Conservation (phyloP, 495 filamentous ascomycete genomes). For the Jackrogersella multiformis region DNA sequence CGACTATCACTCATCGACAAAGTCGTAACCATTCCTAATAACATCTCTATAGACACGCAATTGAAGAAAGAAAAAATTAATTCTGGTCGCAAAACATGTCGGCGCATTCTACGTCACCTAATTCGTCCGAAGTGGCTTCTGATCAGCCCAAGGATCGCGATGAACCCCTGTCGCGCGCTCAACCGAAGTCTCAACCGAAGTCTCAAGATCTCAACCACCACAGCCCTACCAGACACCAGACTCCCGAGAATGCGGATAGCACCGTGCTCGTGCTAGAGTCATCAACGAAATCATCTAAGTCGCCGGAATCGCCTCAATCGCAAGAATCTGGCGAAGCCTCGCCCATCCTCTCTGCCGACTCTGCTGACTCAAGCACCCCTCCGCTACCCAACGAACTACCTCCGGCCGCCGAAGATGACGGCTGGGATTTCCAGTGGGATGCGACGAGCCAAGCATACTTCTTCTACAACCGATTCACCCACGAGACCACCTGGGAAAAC, state of each 20-base stretch:
- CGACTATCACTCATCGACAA: slow-evolving; percentile 29
- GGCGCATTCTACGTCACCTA: slow-evolving; percentile 32
- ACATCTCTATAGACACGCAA: slow-evolving; percentile 25
- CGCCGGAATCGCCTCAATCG: slow-evolving; percentile 19
- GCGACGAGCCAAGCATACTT: slow-evolving; percentile 74
- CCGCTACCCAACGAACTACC: slow-evolving; percentile 53
- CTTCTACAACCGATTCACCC: slow-evolving; percentile 88
- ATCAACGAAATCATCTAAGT: background rate
- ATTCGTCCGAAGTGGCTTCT: slow-evolving; percentile 31
- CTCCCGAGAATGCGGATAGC: slow-evolving; percentile 5
- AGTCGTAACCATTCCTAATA: slow-evolving; percentile 34
- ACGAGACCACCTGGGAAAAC: slow-evolving; percentile 86
- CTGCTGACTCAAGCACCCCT: slow-evolving; percentile 45
- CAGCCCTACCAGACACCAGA: slow-evolving; percentile 11
- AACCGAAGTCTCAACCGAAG: slow-evolving; percentile 32
- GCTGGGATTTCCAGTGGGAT: slow-evolving; percentile 91
- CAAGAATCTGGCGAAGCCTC: slow-evolving; percentile 46
- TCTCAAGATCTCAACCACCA: slow-evolving; percentile 33
- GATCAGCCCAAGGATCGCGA: slow-evolving; percentile 40
- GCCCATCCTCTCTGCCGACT: slow-evolving; percentile 19
- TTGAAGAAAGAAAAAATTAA: background rate
- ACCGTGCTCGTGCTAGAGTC: slow-evolving; percentile 6
- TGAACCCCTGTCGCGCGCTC: slow-evolving; percentile 24
- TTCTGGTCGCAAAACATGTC: slow-evolving; percentile 32
- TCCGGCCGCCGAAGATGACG: slow-evolving; percentile 70